Base-by-base conservation (phyloP, 176 grass and related monocot species). In the Melocanna baccifera region DNA sequence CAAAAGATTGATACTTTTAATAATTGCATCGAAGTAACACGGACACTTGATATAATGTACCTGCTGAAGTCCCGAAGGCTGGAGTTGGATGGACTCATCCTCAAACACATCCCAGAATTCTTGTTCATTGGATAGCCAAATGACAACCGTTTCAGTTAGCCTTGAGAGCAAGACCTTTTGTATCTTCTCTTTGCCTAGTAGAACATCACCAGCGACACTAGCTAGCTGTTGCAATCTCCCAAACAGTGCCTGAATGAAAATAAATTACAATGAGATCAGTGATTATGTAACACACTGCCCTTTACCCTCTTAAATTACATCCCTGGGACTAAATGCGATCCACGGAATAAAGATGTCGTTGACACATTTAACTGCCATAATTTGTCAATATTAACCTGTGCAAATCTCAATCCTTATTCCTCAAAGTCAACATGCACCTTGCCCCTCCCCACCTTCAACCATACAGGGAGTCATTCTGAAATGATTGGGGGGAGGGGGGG, bases 31-130 rank as follows among this genome's bases (percentile, higher is more conserved):
- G 32, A 45, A 68, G 20, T 78, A 73, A 22, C 37, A 53, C 3
- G 26, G 13, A 51, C 11, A 68, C 45, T 73, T 25, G 12, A 83
- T 65, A 78, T 71, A 45, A 68, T 48, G 52, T 79, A 89, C 96
- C 91, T 98, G 96, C 73, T 96, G 96, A 53, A 98, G 32, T 59
- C 93, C 93, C 11, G 86, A 91, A 69, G 96, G 89, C 20, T 83
- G 87, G 80, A 98, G 89, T 76, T 93, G 85, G 45, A 78, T 76
- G 10, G 87, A 91, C 16, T 90, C 65, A 29, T 90, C 88, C 40
- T 94, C 89, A 76, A 95, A 98, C 57, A 95, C 89, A 32, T 92
- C 89, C 96, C 96, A 95, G 69, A 98, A 98, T 62, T 95, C 96
- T 68, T 98, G 91, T 71, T 98, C 93, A 53, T 98, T 75, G 62